Base-by-base conservation (phyloP, 179 eudicot species). In the Kewa caespitosa region DNA sequence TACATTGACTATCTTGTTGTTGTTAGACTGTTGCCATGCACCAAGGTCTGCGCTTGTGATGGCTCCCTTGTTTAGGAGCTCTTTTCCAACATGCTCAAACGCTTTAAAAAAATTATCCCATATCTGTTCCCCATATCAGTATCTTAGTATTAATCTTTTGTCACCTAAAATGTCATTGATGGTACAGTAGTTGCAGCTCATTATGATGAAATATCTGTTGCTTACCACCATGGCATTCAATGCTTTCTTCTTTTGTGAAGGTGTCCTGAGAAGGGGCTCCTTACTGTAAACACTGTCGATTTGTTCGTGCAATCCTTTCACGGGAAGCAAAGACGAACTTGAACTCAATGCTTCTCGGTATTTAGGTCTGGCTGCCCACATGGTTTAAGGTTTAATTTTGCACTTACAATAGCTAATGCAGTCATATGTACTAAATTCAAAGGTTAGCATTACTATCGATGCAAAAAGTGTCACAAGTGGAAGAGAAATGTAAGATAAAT, bases 241-340 rank as follows among this genome's bases (percentile, higher is more conserved):
- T n/a, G 84, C 79, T 74, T 20, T 78, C 69, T 74, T 81, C 70
- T 78, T 78, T 65, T 78, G 64, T 34, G 81, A 81, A 69, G 78
- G 43, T 38, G 84, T 78, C 76, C 84, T 81, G n/a, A 81, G 76
- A 74, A 78, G 84, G 17, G 84, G 84, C 76, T 81, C 76, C 64
- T 65, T 81, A n/a, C 25, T 57, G 76, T 41, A 43, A 42, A 46
- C 75, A 63, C 69, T 70, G 36, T 70, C 76, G 2, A 78, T 31
- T 54, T 48, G 81, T 69, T 78, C 84, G 55, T 64, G 79, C 76
- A 63, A 64, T 57, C 84, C 84, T 42, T 37, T 78, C 69, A 78
- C 81, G 1, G 84, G 81, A 25, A 74, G 81, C 68, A 81, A 74
- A 6, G 75, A 52, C 10, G 48, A 20, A 69, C 46, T 64, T 14